Evolutionary conservation across 495 filamentous ascomycete genomes (phyloP), one percentile per base, ranked within the genome.

Genomic region (Amniculicola lignicola): DNA sequence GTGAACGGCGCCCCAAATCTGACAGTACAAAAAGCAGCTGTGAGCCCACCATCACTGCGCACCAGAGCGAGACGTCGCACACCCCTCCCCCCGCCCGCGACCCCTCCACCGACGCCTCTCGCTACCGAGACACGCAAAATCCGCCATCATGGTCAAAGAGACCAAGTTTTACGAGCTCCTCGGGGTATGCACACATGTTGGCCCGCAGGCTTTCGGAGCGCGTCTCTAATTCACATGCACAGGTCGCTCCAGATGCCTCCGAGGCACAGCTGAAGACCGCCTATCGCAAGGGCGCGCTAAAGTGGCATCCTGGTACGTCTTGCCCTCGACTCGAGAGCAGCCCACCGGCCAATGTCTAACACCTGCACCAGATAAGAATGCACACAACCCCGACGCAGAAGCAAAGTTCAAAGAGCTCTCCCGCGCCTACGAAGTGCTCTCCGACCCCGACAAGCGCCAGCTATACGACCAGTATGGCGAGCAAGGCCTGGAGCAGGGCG

Each of bases 321-420:
- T 12, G 4, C 16, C 33, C 2, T 4, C 38, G 22, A 10, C 39
- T 11, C 16, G 10, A 18, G 15, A 9, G 11, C 29, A 31, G 19
- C 23, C 29, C 24, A 38, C 33, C 46, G 40, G n/a, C n/a, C n/a
- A n/a, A n/a, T n/a, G n/a, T n/a, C n/a, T n/a, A n/a, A n/a, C 42
- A 54, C 27, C 10, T 31, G 51, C 46, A 62, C 47, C 62, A 95
- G 93, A 98, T 75, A 98, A 98, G 80, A 97, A 97, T 71, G 82
- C 84, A 39, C 83, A 93, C 75, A 92, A 92, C 77, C 90, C 91
- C 35, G 88, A 88, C 22, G 89, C 93, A 37, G 89, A 90, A 47
- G 89, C 96, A 45, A 97, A 96, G 71, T 97, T 99, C 82, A 96
- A 97, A 76, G 92, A 96, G 65, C 79, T 97, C 42, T 94, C 89